Evolutionary conservation across 768 basidiomycete genomes (phyloP).

Genomic region (Naganishia onofrii): DNA sequence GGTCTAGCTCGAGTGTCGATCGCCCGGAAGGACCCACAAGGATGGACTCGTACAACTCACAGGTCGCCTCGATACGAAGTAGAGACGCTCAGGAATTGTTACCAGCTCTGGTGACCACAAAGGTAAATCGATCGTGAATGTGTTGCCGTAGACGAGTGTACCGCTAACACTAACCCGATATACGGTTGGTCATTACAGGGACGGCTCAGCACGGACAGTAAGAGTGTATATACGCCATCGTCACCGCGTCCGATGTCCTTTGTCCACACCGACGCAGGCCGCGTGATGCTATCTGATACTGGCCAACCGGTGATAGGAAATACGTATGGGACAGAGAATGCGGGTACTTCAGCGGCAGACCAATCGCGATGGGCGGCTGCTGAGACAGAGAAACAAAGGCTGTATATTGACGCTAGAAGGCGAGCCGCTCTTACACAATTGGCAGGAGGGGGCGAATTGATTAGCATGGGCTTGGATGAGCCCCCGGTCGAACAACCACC

Average conservation of each 20-base stretch:
- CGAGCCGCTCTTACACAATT: slow-evolving; percentile 39
- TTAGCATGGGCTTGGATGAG: slow-evolving; percentile 29
- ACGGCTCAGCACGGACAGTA: slow-evolving; percentile 16
- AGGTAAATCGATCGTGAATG: neutral
- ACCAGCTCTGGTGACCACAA: neutral
- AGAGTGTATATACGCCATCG: slow-evolving; percentile 9
- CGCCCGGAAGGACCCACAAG: slow-evolving; percentile 5
- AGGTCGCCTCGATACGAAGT: slow-evolving; percentile 11
- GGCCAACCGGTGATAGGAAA: slow-evolving; percentile 11
- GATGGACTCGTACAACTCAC: slow-evolving; percentile 10
- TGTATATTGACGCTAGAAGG: slow-evolving; percentile 39
- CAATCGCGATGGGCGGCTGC: slow-evolving; percentile 38
- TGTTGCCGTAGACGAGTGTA: neutral
- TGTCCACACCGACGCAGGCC: slow-evolving; percentile 26
- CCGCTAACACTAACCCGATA: neutral
- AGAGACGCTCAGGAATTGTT: slow-evolving; percentile 11
- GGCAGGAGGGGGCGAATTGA: slow-evolving; percentile 28
- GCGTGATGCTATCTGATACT: slow-evolving; percentile 8
- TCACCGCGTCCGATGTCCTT: slow-evolving; percentile 26
- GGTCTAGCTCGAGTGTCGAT: slow-evolving; percentile 11
- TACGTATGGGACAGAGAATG: neutral
- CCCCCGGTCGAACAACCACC: slow-evolving; percentile 24
- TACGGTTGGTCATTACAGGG: neutral
- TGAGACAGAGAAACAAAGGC: slow-evolving; percentile 40
- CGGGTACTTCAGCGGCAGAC: slow-evolving; percentile 4